Conservation (phyloP, 2,329 filamentous ascomycete species). For the Penicillium sp. region DNA sequence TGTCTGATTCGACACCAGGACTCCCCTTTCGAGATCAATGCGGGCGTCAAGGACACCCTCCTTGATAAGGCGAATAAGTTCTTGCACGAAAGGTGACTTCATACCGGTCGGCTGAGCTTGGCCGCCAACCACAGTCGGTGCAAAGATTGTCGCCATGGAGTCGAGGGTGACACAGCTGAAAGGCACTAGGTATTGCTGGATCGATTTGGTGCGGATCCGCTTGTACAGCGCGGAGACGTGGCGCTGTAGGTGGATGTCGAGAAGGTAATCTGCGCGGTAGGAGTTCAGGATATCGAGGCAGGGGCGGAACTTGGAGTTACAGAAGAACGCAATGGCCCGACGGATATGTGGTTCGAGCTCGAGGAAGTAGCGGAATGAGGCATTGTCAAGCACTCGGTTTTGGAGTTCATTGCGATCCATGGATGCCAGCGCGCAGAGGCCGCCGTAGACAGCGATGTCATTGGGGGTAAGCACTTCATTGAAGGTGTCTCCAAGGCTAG, state of each 20-base stretch:
- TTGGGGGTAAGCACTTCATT: conserved; percentile 75
- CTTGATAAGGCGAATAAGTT: conserved; percentile 76
- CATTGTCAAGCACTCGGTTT: conserved; percentile 72
- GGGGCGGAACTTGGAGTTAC: conserved; percentile 80
- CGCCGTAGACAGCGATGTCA: conserved; percentile 88
- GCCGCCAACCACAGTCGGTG: conserved; percentile 37
- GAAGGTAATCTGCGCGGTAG: conserved; percentile 80
- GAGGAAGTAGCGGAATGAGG: conserved; percentile 77
- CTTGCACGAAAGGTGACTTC: conserved; percentile 47
- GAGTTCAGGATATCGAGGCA: conserved; percentile 80
- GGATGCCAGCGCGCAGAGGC: conserved; percentile 81
- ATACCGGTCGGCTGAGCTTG: conserved; percentile 62
- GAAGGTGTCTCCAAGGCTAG: conserved; percentile 57
- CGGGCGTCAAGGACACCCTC: conserved; percentile 69
- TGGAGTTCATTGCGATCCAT: conserved; percentile 80
- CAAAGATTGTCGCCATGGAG: conserved; percentile 75
- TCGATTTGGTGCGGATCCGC: conserved; percentile 81
- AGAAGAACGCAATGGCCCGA: conserved; percentile 84
- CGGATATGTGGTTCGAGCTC: conserved; percentile 93
- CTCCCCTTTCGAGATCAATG: conserved; percentile 78
- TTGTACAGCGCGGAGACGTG: conserved; percentile 70
- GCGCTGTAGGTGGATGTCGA: conserved; percentile 79
- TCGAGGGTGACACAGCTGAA: conserved; percentile 83
- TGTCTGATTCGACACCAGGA: conserved; percentile 68
- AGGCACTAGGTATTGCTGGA: conserved; percentile 86